Percentiles rank a stretch among this genome's conserved stretches.
Conservation (phyloP, 768 basidiomycete genomes). For the Collybia sordida region DNA sequence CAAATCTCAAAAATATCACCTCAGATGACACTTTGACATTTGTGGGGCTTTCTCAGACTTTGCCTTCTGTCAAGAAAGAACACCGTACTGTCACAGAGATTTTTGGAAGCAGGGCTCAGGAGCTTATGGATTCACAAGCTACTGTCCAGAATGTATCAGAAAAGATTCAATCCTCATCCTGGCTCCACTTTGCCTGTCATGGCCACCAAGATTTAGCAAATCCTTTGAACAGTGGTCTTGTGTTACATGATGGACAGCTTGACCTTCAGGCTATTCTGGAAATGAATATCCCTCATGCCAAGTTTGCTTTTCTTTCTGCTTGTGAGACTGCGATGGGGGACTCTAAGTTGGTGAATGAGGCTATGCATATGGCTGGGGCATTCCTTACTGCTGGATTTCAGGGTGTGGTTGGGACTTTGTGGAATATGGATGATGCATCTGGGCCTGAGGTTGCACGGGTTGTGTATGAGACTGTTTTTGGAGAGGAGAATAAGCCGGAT, state of each 20-base stretch:
- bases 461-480: too few relatives aligned
- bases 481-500: too few relatives aligned
- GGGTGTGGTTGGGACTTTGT: slow-evolving; percentile 35
- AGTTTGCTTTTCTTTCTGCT: too few relatives aligned
- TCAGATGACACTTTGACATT: slow-evolving; percentile 19
- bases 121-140: background rate
- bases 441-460: slow-evolving; percentile 27
- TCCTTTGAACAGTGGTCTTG: background rate
- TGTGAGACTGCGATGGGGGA: slow-evolving; percentile 32
- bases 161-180: slow-evolving; percentile 10
- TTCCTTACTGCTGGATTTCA: slow-evolving; percentile 25
- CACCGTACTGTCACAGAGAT: slow-evolving; percentile 3
- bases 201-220: slow-evolving; percentile 20
- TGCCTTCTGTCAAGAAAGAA: background rate
- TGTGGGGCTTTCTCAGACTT: too few relatives aligned
- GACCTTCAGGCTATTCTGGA: slow-evolving; percentile 13
- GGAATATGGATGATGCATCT: too few relatives aligned
- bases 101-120: background rate
- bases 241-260: background rate
- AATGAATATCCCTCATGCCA: slow-evolving; percentile 12
- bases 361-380: slow-evolving; percentile 32
- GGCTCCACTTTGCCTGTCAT: slow-evolving; percentile 32
- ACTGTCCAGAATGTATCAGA: slow-evolving; percentile 9
- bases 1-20: slow-evolving; percentile 18
- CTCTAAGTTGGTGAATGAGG: slow-evolving; percentile 11